These are phyloP conservation scores for Pseudogymnoascus sp. DNA, from an alignment of 2,329 filamentous ascomycete species.

Conservation along the genomic window DNA sequence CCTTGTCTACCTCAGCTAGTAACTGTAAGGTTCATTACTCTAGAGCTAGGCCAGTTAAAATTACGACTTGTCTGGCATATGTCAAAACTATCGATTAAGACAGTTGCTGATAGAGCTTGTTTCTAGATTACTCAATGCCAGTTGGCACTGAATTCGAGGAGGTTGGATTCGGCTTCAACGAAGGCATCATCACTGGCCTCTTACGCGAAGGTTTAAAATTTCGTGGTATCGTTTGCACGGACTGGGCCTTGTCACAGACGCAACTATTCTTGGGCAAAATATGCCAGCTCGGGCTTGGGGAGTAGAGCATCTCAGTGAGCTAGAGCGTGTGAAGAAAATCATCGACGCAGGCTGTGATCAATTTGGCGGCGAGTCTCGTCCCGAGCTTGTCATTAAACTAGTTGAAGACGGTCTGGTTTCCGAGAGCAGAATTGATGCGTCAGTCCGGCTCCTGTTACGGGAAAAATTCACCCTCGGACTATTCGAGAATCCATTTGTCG, in stretches of 20 bases:
- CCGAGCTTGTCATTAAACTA: slow-evolving; percentile 38
- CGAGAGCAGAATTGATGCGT: no score
- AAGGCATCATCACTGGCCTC: slow-evolving; percentile 42
- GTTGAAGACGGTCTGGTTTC: no score
- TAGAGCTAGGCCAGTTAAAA: no score
- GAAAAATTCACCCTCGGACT: no score
- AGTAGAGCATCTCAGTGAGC: slow-evolving; percentile 36
- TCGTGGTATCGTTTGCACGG: slow-evolving; percentile 43
- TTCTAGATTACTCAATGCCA: slow-evolving; percentile 37
- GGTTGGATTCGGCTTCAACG: slow-evolving; percentile 46
- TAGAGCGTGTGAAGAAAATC: slow-evolving; percentile 36
- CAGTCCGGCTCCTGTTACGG: no score
- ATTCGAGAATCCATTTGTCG: no score
- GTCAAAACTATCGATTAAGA: no score
- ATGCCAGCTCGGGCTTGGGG: slow-evolving; percentile 46
- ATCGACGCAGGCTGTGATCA: slow-evolving; percentile 46
- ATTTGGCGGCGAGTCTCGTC: slow-evolving; percentile 42
- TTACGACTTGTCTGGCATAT: no score
- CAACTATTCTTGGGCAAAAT: slow-evolving; percentile 34
- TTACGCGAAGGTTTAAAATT: slow-evolving; percentile 42
- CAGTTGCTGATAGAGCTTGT: no score
- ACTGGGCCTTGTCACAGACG: slow-evolving; percentile 46
- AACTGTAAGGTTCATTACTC: no score
- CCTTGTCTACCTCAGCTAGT: no score
- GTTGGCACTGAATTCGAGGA: slow-evolving; percentile 39